These are phyloP conservation scores for Heritiera littoralis DNA, from an alignment of 345 rosid genomes.

Conservation along the genomic window DNA sequence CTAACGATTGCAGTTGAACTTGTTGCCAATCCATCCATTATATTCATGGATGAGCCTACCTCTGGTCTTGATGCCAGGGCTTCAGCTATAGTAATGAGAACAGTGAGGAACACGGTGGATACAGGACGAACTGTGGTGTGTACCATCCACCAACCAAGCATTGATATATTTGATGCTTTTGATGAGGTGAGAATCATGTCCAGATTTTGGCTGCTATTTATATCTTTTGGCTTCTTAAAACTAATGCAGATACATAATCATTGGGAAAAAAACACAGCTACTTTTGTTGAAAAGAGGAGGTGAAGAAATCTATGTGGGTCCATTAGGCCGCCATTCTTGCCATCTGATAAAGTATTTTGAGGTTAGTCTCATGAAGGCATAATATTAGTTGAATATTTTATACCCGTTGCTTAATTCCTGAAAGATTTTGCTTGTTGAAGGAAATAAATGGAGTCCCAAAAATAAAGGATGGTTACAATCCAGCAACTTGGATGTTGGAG, in stretches of 20 bases:
- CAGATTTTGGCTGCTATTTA: background rate
- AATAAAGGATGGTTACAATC: constrained; percentile 65
- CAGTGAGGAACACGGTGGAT: constrained; percentile 69
- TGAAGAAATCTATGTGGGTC: constrained; percentile 63
- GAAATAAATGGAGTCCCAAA: constrained; percentile 50
- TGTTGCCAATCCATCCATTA: constrained; percentile 71
- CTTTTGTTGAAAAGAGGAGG: constrained; percentile 58
- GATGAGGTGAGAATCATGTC: constrained; percentile 48
- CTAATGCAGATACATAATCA: background rate
- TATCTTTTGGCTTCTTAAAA: constrained; percentile 4
- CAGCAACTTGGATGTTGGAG: constrained; percentile 82
- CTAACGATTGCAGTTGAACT: constrained; percentile 71
- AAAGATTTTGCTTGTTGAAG: constrained; percentile 27
- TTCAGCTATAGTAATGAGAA: constrained; percentile 74
- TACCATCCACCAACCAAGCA: constrained; percentile 81
- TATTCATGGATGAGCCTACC: constrained; percentile 81
- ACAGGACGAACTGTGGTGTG: constrained; percentile 76
- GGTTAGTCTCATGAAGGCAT: constrained; percentile 37
- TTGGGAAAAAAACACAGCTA: constrained; percentile 29
- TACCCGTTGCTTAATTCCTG: background rate
- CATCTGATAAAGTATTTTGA: constrained; percentile 58
- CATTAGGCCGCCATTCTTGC: constrained; percentile 54
- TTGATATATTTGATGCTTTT: constrained; percentile 67
- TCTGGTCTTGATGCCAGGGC: constrained; percentile 79
- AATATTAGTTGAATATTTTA: background rate